phyloP scores from a whole-genome alignment of 1,139 yeast species.

The Yamadazyma pseudoaaseri region DNA sequence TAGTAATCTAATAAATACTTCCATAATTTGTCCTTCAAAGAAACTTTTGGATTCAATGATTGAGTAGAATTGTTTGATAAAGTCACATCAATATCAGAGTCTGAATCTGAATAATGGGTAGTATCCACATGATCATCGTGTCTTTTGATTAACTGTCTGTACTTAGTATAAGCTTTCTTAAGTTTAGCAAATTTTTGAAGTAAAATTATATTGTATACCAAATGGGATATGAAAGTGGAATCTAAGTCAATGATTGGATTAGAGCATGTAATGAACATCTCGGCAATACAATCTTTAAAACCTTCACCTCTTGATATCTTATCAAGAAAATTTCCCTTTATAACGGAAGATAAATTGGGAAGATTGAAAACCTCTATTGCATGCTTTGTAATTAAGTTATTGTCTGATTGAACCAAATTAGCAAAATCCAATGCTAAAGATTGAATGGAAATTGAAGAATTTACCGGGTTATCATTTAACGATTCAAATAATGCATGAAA shows the following conservation, averaged over 20 bases:
- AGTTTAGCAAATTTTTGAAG: slow-evolving; percentile 32
- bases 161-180: slow-evolving; percentile 17
- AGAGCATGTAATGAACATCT: slow-evolving; percentile 43
- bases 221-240: slow-evolving; percentile 40
- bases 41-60: slow-evolving; percentile 3
- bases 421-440: slow-evolving; percentile 34
- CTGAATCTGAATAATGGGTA: slow-evolving; percentile 4
- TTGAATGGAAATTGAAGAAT: slow-evolving; percentile 46
- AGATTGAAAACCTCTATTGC: slow-evolving; percentile 43
- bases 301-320: slow-evolving; percentile 33
- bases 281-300: slow-evolving; percentile 38
- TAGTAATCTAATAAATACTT: slow-evolving; percentile 40
- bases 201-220: slow-evolving; percentile 35
- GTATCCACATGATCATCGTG: not conserved
- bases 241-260: slow-evolving; percentile 52
- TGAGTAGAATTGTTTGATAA: slow-evolving; percentile 3
- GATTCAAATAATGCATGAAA: slow-evolving; percentile 55
- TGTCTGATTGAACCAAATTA: slow-evolving; percentile 13
- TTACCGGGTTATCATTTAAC: slow-evolving; percentile 51
- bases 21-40: slow-evolving; percentile 16
- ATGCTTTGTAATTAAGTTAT: slow-evolving; percentile 16
- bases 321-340: slow-evolving; percentile 53
- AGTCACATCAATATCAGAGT: slow-evolving; percentile 8
- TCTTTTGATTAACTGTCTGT: slow-evolving; percentile 10
- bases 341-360: slow-evolving; percentile 52